These are phyloP conservation scores for Cordyceps fumosorosea DNA, from an alignment of 2,329 filamentous ascomycete species.

Conservation along the genomic window DNA sequence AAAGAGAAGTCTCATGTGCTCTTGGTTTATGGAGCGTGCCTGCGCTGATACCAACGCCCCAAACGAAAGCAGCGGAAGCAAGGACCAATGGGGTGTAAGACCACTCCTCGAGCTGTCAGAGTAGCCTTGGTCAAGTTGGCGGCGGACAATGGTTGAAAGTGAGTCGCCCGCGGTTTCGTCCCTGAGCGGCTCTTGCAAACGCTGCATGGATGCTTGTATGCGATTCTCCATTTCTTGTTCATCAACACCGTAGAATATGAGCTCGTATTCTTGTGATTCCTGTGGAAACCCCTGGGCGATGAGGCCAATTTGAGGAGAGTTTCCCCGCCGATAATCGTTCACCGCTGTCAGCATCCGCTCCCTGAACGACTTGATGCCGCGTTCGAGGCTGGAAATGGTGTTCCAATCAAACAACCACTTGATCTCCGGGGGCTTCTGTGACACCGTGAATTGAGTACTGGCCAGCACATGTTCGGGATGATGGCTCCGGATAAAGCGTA, in stretches of 20 bases:
- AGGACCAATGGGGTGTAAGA: slow-evolving; percentile 49
- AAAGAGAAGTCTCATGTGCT: slow-evolving; percentile 71
- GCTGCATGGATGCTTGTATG: slow-evolving; percentile 44
- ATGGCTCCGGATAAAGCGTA: slow-evolving; percentile 64
- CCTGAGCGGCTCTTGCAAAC: slow-evolving; percentile 30
- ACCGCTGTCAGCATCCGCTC: slow-evolving; percentile 22
- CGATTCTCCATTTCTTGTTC: slow-evolving; percentile 39
- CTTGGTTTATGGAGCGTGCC: slow-evolving; percentile 67
- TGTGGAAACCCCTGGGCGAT: no score
- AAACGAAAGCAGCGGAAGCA: slow-evolving; percentile 66
- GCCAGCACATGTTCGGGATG: slow-evolving; percentile 67
- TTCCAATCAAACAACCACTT: slow-evolving; percentile 69
- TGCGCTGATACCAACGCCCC: slow-evolving; percentile 68
- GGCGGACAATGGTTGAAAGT: slow-evolving; percentile 34
- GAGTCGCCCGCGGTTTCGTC: slow-evolving; percentile 24
- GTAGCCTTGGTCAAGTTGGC: slow-evolving; percentile 28
- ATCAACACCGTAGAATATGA: slow-evolving; percentile 44
- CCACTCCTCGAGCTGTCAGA: slow-evolving; percentile 19
- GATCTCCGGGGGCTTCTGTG: slow-evolving; percentile 48
- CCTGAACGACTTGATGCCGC: slow-evolving; percentile 41
- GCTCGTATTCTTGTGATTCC: not conserved
- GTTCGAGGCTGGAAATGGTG: slow-evolving; percentile 58
- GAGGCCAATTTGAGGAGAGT: not conserved
- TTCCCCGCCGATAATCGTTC: not conserved
- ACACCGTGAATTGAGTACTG: slow-evolving; percentile 38